Evolutionary conservation across 306 rosid genomes (phyloP).

Genomic region (Echinosophora koreensis): DNA sequence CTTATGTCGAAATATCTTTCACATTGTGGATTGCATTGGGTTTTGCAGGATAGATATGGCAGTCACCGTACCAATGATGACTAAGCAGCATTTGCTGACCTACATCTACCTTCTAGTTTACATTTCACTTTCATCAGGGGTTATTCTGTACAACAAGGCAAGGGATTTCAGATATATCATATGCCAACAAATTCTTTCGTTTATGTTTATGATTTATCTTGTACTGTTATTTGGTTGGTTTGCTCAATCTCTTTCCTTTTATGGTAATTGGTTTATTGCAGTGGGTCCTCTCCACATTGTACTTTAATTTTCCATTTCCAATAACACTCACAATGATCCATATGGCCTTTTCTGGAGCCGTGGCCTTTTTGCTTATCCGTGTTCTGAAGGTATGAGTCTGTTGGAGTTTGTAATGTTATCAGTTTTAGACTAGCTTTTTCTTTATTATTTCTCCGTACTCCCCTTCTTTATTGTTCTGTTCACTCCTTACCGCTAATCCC

Average conservation of each 20-base stretch:
- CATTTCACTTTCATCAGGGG: constrained; percentile 62
- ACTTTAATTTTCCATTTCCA: constrained; percentile 70
- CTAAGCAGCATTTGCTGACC: constrained; percentile 57
- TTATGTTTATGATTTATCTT: constrained; percentile 18
- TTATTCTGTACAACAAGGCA: constrained; percentile 59
- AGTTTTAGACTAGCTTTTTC: constrained; percentile 25
- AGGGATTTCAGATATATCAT: constrained; percentile 14
- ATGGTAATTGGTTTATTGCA: constrained; percentile 50
- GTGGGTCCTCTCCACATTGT: constrained; percentile 67
- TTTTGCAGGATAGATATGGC: constrained; percentile 48
- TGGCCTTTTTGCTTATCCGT: constrained; percentile 65
- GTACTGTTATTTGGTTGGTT: constrained; percentile 14
- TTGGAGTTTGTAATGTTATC: constrained; percentile 43
- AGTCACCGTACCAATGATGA: constrained; percentile 31
- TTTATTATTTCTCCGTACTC: background rate
- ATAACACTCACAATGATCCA: constrained; percentile 74
- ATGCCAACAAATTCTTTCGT: constrained; percentile 2
- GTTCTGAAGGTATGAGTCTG: constrained; percentile 58
- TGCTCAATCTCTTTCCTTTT: constrained; percentile 24
- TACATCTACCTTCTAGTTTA: constrained; percentile 61
- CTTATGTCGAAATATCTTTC: constrained; percentile 33
- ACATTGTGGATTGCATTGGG: constrained; percentile 28
- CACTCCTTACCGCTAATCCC: constrained; percentile 13
- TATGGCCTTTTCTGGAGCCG: constrained; percentile 68
- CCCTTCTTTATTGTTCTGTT: constrained; percentile 30